Evolutionary conservation across 2,329 filamentous ascomycete genomes (phyloP).

Genomic region (Microascus cirrosus): DNA sequence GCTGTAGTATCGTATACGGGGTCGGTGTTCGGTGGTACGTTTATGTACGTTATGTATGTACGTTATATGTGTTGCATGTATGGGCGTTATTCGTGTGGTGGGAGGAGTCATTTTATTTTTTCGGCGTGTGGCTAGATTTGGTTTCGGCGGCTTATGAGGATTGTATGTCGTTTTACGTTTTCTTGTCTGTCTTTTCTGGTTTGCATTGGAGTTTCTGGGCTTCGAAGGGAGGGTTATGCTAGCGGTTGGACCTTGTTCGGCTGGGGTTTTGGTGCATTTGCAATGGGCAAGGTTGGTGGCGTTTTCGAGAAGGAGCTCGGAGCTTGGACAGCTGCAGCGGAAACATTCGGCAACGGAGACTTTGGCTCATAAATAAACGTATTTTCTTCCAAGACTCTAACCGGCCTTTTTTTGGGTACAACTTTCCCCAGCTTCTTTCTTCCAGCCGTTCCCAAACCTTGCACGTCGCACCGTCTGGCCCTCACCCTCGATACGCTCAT

Average conservation of each 20-base stretch:
- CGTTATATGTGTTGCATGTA: slow-evolving; percentile 8
- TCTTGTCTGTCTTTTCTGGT: neutral
- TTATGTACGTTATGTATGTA: slow-evolving; percentile 1
- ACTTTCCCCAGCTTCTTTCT: too few species aligned
- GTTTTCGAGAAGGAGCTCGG: neutral
- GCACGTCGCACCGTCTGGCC: neutral
- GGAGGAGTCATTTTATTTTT: slow-evolving; percentile 1
- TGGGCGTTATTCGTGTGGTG: slow-evolving; percentile 7
- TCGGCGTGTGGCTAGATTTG: neutral
- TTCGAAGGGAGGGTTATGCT: too few species aligned
- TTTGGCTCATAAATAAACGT: too few species aligned
- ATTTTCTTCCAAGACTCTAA: neutral
- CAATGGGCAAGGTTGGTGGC: neutral
- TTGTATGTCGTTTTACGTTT: neutral
- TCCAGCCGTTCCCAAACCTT: too few species aligned
- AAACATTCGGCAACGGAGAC: too few species aligned
- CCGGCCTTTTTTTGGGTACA: too few species aligned
- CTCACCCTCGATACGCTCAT: too few species aligned
- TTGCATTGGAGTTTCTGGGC: neutral
- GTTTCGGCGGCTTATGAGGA: neutral
- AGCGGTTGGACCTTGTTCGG: neutral
- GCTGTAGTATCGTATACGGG: neutral
- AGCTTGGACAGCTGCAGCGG: too few species aligned
- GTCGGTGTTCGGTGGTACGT: neutral
- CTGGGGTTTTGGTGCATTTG: neutral